phyloP scores from a whole-genome alignment of 2,329 filamentous ascomycete genomes.

The Aureobasidium sp. region DNA sequence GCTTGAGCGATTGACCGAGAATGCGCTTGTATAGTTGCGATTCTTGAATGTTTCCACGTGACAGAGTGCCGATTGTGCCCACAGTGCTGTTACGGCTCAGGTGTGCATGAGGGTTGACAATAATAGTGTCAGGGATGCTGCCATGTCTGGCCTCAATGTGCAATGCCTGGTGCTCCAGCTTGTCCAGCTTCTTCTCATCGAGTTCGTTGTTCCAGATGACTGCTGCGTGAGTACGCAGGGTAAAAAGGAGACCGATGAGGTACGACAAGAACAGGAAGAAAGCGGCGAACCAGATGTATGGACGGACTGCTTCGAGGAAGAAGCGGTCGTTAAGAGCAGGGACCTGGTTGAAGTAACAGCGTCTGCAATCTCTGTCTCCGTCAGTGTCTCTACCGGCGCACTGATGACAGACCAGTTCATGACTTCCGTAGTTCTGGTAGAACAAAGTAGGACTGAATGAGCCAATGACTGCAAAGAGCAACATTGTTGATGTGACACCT shows the following conservation, averaged over 20 bases:
- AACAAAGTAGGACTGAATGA: slow-evolving; percentile 94
- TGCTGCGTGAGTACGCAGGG: slow-evolving; percentile 86
- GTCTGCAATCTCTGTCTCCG: slow-evolving; percentile 63
- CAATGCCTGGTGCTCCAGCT: slow-evolving; percentile 28
- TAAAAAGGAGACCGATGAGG: slow-evolving; percentile 89
- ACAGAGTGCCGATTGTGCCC: slow-evolving; percentile 27
- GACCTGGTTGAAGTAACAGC: slow-evolving; percentile 87
- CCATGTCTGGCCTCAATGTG: slow-evolving; percentile 17
- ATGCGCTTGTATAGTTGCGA: slow-evolving; percentile 90
- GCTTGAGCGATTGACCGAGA: slow-evolving; percentile 78
- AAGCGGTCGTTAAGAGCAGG: slow-evolving; percentile 81
- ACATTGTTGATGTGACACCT: slow-evolving; percentile 94
- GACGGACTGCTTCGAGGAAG: slow-evolving; percentile 81
- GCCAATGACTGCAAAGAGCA: slow-evolving; percentile 90
- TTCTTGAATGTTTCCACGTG: slow-evolving; percentile 66
- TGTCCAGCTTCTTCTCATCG: slow-evolving; percentile 39
- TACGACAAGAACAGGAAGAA: slow-evolving; percentile 85
- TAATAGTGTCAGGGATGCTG: slow-evolving; percentile 4
- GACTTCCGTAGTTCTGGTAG: slow-evolving; percentile 97
- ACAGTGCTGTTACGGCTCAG: slow-evolving; percentile 13
- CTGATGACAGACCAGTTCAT: slow-evolving; percentile 77
- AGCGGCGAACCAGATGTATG: slow-evolving; percentile 86
- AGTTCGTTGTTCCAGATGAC: slow-evolving; percentile 88
- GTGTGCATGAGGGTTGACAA: slow-evolving; percentile 12
- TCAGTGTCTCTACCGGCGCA: slow-evolving; percentile 46